Percentiles rank a stretch among this genome's conserved stretches.
Evolutionary conservation across 805 yeast genomes (phyloP).

Genomic region (Kodamaea sagamina): DNA sequence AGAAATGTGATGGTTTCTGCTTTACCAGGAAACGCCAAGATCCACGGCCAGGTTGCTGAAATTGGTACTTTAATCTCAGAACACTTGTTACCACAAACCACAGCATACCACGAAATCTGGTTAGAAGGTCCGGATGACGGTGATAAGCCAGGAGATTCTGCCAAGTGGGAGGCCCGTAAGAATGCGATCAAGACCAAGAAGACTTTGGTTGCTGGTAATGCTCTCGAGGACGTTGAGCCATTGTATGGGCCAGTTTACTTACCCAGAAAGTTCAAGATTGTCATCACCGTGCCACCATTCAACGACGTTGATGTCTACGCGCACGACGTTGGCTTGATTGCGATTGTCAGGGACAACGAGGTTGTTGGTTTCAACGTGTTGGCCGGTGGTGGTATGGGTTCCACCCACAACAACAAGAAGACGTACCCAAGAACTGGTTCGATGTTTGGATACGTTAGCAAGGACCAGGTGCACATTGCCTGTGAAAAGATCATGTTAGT

Average conservation of each 20-base stretch:
- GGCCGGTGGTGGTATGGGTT: constrained; percentile 99
- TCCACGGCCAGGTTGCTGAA: constrained; percentile 72
- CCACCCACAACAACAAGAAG: constrained; percentile 94
- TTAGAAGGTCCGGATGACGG: constrained; percentile 77
- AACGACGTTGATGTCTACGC: constrained; percentile 97
- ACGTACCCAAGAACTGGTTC: constrained; percentile 96
- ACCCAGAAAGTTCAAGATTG: constrained; percentile 95
- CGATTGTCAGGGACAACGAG: constrained; percentile 69
- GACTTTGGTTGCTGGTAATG: constrained; percentile 82
- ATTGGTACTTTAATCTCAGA: constrained; percentile 71
- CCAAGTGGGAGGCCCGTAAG: constrained; percentile 62
- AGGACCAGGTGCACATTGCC: constrained; percentile 69
- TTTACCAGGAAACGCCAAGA: constrained; percentile 78
- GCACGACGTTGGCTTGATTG: constrained; percentile 89
- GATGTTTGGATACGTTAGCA: constrained; percentile 70
- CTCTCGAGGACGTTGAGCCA: constrained; percentile 82
- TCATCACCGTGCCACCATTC: constrained; percentile 92
- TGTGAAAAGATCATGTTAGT: constrained; percentile 92
- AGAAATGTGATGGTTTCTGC: constrained; percentile 94
- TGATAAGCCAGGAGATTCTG: constrained; percentile 67
- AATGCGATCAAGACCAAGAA: constrained; percentile 81
- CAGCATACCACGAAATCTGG: constrained; percentile 98
- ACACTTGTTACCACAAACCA: constrained; percentile 82
- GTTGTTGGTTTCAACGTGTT: constrained; percentile 77
- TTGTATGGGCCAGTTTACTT: constrained; percentile 81